Conservation (phyloP, 1,139 yeast species). For the Taiozyma onychis region DNA sequence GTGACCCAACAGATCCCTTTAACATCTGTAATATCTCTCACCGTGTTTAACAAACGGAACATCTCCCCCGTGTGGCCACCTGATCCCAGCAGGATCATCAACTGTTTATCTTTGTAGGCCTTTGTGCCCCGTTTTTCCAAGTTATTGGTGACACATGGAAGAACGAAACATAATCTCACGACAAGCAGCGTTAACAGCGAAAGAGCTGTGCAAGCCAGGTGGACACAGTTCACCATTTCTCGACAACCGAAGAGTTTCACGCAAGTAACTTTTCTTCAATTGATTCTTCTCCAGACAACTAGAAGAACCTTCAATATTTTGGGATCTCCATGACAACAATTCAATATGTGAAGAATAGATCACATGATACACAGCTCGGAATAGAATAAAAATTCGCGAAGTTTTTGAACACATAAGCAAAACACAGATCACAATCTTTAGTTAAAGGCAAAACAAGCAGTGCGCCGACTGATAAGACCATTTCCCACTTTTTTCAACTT, state of each 20-base stretch:
- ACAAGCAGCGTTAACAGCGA: neutral
- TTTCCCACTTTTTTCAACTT: neutral
- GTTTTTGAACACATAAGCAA: neutral
- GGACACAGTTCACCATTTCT: neutral
- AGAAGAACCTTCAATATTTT: neutral
- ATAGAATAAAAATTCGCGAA: neutral
- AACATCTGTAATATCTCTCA: slow-evolving; percentile 26
- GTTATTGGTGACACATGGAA: slow-evolving; percentile 1
- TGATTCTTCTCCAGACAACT: neutral
- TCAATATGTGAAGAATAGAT: no score
- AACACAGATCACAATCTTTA: neutral
- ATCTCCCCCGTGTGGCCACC: slow-evolving; percentile 98
- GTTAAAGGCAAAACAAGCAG: neutral
- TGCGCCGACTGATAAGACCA: neutral
- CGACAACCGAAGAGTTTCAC: neutral
- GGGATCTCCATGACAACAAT: no score
- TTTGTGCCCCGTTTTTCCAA: neutral
- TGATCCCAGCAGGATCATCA: slow-evolving; percentile 66
- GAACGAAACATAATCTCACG: neutral
- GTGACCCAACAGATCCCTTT: slow-evolving; percentile 26
- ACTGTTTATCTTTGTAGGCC: slow-evolving; percentile 8
- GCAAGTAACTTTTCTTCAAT: neutral
- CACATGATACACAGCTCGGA: no score
- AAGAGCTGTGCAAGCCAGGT: neutral
- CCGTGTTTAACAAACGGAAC: slow-evolving; percentile 54